phyloP scores from a whole-genome alignment of 257 asterid species.

The Solanum clarkiae region DNA sequence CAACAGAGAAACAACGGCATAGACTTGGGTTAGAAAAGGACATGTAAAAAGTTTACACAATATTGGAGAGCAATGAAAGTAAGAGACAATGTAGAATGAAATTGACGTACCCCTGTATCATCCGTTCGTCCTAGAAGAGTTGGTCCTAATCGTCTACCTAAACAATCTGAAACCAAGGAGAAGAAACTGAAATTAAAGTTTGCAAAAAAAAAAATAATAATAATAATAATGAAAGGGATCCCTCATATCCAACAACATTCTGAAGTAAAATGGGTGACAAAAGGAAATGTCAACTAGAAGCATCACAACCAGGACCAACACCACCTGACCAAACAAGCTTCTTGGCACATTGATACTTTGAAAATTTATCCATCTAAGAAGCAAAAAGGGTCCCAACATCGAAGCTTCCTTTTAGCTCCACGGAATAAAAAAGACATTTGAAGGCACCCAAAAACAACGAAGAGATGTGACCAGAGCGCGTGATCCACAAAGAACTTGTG shows the following conservation, averaged over 20 bases:
- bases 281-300: background rate
- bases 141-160: slow-evolving; percentile 95
- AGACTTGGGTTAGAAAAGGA: background rate
- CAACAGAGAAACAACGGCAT: background rate
- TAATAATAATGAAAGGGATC: background rate
- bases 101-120: slow-evolving; percentile 77
- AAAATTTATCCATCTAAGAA: background rate
- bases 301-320: background rate
- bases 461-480: background rate
- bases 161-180: slow-evolving; percentile 58
- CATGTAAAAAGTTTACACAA: background rate
- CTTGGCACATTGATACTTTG: background rate
- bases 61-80: background rate
- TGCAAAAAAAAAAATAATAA: background rate
- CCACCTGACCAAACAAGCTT: background rate
- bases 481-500: background rate
- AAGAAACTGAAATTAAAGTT: slow-evolving; percentile 7
- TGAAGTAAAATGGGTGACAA: background rate
- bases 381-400: background rate
- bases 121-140: slow-evolving; percentile 78
- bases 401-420: background rate
- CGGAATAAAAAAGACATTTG: background rate
- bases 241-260: background rate
- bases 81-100: background rate
- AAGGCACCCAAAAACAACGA: background rate